These are phyloP conservation scores for Chenopodium quinoa DNA, from an alignment of 148 eudicot genomes.

Conservation along the genomic window DNA sequence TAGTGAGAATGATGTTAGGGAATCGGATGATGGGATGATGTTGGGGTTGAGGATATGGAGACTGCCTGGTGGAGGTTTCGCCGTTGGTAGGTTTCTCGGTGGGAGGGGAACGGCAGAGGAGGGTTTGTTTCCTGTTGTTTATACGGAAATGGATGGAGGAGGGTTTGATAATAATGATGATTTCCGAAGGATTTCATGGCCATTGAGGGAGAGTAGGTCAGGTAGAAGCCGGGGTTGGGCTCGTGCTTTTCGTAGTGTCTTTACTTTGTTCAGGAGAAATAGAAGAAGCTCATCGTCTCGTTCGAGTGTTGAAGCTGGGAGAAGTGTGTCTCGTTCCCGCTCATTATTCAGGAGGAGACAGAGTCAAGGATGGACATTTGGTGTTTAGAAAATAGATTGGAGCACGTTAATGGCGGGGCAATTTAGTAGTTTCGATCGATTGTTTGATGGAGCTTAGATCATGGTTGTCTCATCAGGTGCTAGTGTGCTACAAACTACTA, in stretches of 20 bases:
- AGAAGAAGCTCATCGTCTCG: conserved; percentile 17
- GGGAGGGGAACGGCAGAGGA: conserved; percentile 28
- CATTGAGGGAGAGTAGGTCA: conserved; percentile 17
- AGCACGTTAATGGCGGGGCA: background rate
- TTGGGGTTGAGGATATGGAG: conserved; percentile 37
- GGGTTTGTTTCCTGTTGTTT: conserved; percentile 45
- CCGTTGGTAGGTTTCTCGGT: conserved; percentile 50
- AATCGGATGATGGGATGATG: conserved; percentile 8
- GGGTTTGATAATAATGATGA: conserved; percentile 24
- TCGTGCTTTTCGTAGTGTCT: conserved; percentile 30
- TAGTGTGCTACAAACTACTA: background rate
- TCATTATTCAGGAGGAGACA: conserved; percentile 15
- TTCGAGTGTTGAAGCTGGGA: conserved; percentile 12
- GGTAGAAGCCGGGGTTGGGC: conserved; percentile 35
- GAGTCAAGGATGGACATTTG: conserved; percentile 24
- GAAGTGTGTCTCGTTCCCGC: conserved; percentile 22
- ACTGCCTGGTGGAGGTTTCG: conserved; percentile 58
- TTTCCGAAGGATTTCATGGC: conserved; percentile 41
- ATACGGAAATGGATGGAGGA: conserved; percentile 50
- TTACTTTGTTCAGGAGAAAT: conserved; percentile 35
- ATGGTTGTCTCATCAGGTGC: background rate
- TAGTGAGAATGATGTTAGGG: conserved; percentile 8
- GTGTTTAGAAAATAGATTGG: background rate
- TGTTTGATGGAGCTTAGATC: background rate
- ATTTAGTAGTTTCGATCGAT: background rate